Base-by-base conservation (phyloP, 2,329 filamentous ascomycete genomes). In the Penicillium sp. region DNA sequence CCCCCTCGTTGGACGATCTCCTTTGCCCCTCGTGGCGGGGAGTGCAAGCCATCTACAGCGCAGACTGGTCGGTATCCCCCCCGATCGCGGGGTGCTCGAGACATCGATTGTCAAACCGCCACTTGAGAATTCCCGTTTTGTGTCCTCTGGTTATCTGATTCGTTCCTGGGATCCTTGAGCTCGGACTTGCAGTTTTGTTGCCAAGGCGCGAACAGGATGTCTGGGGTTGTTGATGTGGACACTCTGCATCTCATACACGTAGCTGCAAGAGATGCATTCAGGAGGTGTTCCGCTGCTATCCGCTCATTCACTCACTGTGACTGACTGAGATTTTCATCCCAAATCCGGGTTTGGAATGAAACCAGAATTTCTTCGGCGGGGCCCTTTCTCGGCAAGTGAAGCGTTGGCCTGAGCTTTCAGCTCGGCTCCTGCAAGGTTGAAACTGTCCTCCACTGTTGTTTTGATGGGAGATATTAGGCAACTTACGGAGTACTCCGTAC, bases 371-470 rank as follows among this genome's bases (percentile, higher is more conserved):
- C 22, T 17, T 10, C 4, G 15, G 32, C 43, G 42, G 34, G 39
- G 30, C 25, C 13, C 33, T 14, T 33, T 40, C 31, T 45, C 45
- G 45, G 42, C 42, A 41, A 39, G 35, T 25, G 12, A 10, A 13
- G 32, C 29, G 32, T 13, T 39, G 41, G 39, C 23, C 34, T 41
- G 12, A 39, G 38, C 32, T 40, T 23, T 22, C 44, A 39, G 37
- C 22, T 45, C 37, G 39, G 45, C 39, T 42, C 28, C 37, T 35
- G 10, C 25, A 27, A n/a, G 18, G 18, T 5, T 22, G 18, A 22
- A 22, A 5, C 18, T 22, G 9, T 22, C n/a, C n/a, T n/a, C n/a
- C n/a, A n/a, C n/a, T n/a, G n/a, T n/a, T n/a, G n/a, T n/a, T n/a
- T n/a, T n/a, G n/a, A n/a, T n/a, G n/a, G n/a, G n/a, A n/a, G n/a